phyloP scores from a whole-genome alignment of 371 early-diverging fungal species.

The Mucor circinelloides region DNA sequence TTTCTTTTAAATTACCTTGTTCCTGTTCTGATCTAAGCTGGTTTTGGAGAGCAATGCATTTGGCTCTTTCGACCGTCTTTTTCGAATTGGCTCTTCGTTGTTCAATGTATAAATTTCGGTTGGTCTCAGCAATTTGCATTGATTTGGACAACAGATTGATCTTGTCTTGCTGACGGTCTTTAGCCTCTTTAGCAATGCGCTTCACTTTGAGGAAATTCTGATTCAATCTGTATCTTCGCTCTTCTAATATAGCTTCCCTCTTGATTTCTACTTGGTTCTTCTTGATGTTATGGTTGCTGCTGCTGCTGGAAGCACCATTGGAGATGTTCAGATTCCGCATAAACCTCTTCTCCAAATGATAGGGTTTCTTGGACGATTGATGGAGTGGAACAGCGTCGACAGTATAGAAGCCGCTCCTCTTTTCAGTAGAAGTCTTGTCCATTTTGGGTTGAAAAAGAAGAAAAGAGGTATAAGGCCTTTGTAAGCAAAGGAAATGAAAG shows the following conservation, averaged over 20 bases:
- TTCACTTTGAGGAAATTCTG: conserved; percentile 36
- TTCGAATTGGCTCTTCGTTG: conserved; percentile 39
- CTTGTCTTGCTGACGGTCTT: conserved; percentile 32
- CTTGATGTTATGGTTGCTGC: conserved; percentile 13
- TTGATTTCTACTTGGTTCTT: conserved; percentile 34
- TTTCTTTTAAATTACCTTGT: conserved; percentile 23
- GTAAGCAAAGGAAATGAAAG: background rate
- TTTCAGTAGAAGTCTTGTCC: background rate
- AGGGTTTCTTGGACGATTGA: conserved; percentile 34
- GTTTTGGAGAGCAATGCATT: conserved; percentile 39
- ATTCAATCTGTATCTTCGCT: conserved; percentile 26
- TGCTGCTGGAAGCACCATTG: conserved; percentile 1
- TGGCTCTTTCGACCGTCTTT: conserved; percentile 46
- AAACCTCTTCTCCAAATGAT: conserved; percentile 40
- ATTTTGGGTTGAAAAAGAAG: background rate
- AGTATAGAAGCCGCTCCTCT: conserved; percentile 16
- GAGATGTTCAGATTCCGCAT: conserved; percentile 25
- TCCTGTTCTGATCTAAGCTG: conserved; percentile 28
- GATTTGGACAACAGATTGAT: conserved; percentile 27
- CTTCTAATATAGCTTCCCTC: conserved; percentile 38
- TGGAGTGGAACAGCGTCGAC: conserved; percentile 14
- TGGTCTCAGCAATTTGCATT: conserved; percentile 41
- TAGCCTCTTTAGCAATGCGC: conserved; percentile 29
- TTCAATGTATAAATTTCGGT: conserved; percentile 41
- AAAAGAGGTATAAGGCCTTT: background rate